Evolutionary conservation across 345 rosid species (phyloP), one percentile per base, ranked within the genome.

Genomic region (Eucalyptus tenuipes): DNA sequence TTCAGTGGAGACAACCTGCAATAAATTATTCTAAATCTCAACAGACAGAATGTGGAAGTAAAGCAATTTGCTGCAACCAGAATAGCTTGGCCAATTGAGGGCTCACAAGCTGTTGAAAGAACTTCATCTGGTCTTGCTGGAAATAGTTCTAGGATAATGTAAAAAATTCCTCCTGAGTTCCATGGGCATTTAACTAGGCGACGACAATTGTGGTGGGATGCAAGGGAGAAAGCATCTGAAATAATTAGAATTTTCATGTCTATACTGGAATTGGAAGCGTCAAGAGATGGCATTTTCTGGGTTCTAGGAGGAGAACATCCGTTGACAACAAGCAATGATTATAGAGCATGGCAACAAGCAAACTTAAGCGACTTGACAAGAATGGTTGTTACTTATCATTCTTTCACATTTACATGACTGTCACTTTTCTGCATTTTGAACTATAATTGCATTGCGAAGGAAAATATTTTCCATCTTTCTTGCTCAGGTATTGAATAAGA

Each of bases 91-190:
- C 93, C 96, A 27, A 88, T 95, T 89, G 99, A 96, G 88, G 89
- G 92, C 90, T 94, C 95, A 91, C 96, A 95, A 92, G 92, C 94
- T 87, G 92, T 96, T 86, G 98, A 96, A 88, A 91, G 93, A 89
- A 93, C 91, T 91, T 94, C 92, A 88, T 93, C 98, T 85, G 89
- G 88, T 89, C 87, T 91, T 57, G 68, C 90, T 82, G 98, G 94
- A 92, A 93, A 90, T 31, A 10, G 75, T 61, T 33, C 75, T 6
- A n/a, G 92, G 89, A 97, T 94, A 94, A 90, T 91, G 88, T 94
- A 96, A 25, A 97, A 97, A 85, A 96, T 96, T 91, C 97, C 99
- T 91, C 49, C 91, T 9, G 95, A 97, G 86, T 97, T 97, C 90
- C 98, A 95, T 91, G 95, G 95, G 86, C 96, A 96, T 93, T 92